phyloP scores from a whole-genome alignment of 2,329 filamentous ascomycete species.

The Xylariaceae sp. region DNA sequence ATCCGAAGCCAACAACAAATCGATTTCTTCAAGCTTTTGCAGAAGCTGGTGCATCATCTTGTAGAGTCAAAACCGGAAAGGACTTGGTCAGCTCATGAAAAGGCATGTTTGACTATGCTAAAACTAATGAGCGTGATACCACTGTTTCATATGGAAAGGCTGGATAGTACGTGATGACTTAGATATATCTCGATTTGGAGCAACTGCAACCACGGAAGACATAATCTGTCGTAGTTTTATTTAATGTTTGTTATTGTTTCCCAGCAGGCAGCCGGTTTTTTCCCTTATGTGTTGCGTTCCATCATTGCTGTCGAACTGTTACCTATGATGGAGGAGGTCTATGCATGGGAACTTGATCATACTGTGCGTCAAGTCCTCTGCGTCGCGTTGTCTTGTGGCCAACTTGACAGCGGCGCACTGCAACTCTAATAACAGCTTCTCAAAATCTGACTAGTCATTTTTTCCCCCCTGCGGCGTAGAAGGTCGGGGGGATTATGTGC shows the following conservation, averaged over 20 bases:
- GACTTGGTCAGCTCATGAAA: constrained; percentile 6
- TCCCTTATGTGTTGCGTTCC: constrained; percentile 22
- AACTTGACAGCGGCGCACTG: constrained; percentile 23
- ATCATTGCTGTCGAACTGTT: constrained; percentile 23
- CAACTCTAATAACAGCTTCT: constrained; percentile 13
- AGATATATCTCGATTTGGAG: constrained; percentile 8
- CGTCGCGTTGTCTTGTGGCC: constrained; percentile 10
- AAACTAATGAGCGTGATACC: no score
- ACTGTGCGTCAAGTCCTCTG: constrained; percentile 10
- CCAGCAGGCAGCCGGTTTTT: constrained; percentile 23
- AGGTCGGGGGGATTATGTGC: constrained; percentile 2
- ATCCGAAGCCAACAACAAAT: constrained; percentile 10
- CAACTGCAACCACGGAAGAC: background rate
- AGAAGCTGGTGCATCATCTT: constrained; percentile 10
- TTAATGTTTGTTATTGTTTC: constrained; percentile 13
- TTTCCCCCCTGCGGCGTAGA: background rate
- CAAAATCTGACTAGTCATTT: constrained; percentile 19
- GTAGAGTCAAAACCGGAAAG: constrained; percentile 1
- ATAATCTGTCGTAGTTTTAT: background rate
- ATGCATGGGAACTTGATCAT: constrained; percentile 26
- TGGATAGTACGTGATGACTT: no score
- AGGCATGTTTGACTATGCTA: background rate
- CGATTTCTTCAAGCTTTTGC: constrained; percentile 7
- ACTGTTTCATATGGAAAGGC: no score
- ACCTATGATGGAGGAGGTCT: constrained; percentile 13